These are phyloP conservation scores for Xylaria curta DNA, from an alignment of 495 filamentous ascomycete genomes.

Conservation along the genomic window DNA sequence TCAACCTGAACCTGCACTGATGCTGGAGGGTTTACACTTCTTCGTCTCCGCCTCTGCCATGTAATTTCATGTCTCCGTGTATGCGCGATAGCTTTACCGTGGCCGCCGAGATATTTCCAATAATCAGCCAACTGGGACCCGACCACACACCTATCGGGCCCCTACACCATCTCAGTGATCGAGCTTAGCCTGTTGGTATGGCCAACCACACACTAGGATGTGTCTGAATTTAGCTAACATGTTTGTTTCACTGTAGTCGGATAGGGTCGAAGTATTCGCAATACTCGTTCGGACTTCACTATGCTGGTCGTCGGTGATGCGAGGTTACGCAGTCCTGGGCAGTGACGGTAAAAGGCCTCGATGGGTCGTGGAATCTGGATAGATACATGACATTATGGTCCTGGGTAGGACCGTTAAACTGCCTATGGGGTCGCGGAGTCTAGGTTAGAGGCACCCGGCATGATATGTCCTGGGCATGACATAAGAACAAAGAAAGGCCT, in stretches of 20 bases:
- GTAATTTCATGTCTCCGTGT: neutral
- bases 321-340: slow-evolving; percentile 16
- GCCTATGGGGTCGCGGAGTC: slow-evolving; percentile 11
- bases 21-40: neutral
- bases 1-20: neutral
- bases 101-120: neutral
- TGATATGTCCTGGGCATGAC: slow-evolving; percentile 25
- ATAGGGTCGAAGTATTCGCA: neutral
- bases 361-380: slow-evolving; percentile 12
- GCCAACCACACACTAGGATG: neutral
- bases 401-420: slow-evolving; percentile 27
- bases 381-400: slow-evolving; percentile 20
- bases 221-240: neutral
- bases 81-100: neutral
- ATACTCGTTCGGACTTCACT: neutral
- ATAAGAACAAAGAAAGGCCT: slow-evolving; percentile 8
- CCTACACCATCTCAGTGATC: neutral
- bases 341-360: slow-evolving; percentile 26
- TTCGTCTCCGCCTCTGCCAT: neutral
- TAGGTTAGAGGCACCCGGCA: slow-evolving; percentile 16
- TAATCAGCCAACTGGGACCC: neutral
- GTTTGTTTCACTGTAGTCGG: neutral
- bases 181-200: neutral
- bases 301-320: neutral
- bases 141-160: neutral